phyloP scores from a whole-genome alignment of 2,329 filamentous ascomycete species.

The Zymoseptoria brevis region DNA sequence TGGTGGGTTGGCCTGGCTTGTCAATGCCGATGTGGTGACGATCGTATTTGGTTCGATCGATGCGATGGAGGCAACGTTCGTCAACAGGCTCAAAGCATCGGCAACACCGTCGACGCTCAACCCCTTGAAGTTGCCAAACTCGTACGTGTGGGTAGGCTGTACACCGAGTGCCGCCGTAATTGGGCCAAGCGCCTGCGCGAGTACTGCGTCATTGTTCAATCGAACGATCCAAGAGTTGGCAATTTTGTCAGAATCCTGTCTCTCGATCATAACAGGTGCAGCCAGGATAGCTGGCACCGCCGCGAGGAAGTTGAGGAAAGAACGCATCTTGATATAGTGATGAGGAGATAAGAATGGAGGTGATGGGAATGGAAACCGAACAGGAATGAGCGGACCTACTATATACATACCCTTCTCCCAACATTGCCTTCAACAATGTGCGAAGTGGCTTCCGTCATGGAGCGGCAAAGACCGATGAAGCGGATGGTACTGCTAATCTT shows the following conservation, averaged over 20 bases:
- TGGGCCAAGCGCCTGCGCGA: slow-evolving; percentile 12
- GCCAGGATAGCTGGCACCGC: slow-evolving; percentile 17
- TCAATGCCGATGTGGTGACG: slow-evolving; percentile 30
- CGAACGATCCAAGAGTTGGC: slow-evolving; percentile 18
- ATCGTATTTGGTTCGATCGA: slow-evolving; percentile 33
- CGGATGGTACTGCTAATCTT: neutral
- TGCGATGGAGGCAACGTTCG: slow-evolving; percentile 25
- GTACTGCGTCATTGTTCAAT: slow-evolving; percentile 12
- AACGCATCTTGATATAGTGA: slow-evolving; percentile 11
- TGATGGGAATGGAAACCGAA: neutral
- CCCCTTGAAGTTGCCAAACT: slow-evolving; percentile 33
- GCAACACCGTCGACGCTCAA: slow-evolving; percentile 32
- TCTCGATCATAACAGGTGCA: slow-evolving; percentile 15
- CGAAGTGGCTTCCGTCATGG: neutral
- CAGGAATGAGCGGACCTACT: slow-evolving; percentile 16
- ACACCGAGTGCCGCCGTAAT: slow-evolving; percentile 11
- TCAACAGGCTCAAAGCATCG: slow-evolving; percentile 25
- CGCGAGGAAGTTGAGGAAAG: slow-evolving; percentile 15
- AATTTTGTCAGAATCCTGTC: slow-evolving; percentile 13
- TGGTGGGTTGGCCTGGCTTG: slow-evolving; percentile 32
- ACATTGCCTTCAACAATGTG: neutral
- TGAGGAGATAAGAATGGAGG: neutral
- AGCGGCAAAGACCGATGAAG: neutral
- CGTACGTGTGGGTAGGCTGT: slow-evolving; percentile 28
- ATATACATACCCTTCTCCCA: slow-evolving; percentile 8